A percentile compares a stretch with the other conserved stretches of the same genome.
These are phyloP conservation scores for Micractinium sp. DNA, from an alignment of 139 green algal genomes.

Conservation along the genomic window DNA sequence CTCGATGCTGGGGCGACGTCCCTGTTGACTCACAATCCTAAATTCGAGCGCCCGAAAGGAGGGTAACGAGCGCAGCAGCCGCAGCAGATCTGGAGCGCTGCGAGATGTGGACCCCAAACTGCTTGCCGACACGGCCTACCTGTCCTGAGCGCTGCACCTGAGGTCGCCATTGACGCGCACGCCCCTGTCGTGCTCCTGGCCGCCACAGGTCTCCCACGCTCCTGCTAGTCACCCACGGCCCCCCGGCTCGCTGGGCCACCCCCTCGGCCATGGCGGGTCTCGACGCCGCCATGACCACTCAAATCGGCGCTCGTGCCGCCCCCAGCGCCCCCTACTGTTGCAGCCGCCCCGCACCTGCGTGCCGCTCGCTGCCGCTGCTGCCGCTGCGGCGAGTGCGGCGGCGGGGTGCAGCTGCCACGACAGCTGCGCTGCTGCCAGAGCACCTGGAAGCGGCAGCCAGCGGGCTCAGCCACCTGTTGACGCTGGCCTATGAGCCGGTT, in stretches of 20 bases:
- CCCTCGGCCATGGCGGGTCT: not conserved
- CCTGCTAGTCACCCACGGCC: not conserved
- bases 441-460: slow-evolving; percentile 24
- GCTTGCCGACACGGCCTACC: too few species aligned
- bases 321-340: not conserved
- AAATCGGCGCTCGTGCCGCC: not conserved
- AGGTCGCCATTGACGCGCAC: too few species aligned
- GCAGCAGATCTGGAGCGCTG: too few species aligned
- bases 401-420: not conserved
- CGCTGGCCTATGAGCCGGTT: slow-evolving; percentile 80
- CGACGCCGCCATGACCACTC: not conserved
- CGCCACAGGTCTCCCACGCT: too few species aligned
- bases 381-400: not conserved
- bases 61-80: too few species aligned
- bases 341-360: not conserved
- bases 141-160: too few species aligned
- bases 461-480: slow-evolving; percentile 55
- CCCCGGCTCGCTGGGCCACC: not conserved
- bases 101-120: too few species aligned
- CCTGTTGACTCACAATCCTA: too few species aligned
- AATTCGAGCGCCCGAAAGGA: too few species aligned
- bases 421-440: slow-evolving; percentile 13
- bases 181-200: too few species aligned
- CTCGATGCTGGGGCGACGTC: too few species aligned
- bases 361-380: not conserved